Percentiles rank a stretch among this genome's conserved stretches.
These are phyloP conservation scores for Helotiales sp. DNA, from an alignment of 2,329 filamentous ascomycete species.

Conservation along the genomic window DNA sequence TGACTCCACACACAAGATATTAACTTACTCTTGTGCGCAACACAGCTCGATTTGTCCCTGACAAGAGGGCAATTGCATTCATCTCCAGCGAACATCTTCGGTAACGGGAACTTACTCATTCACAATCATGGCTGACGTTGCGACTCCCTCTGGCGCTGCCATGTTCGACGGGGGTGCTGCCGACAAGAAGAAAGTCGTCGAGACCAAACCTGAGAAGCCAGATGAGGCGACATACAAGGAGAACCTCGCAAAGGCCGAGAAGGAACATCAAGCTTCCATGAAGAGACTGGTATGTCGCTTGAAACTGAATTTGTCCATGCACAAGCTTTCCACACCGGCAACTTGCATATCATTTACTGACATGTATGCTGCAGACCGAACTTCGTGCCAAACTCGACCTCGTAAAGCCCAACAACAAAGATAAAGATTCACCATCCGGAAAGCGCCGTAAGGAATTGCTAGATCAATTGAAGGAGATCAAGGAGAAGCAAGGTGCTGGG, in stretches of 20 bases:
- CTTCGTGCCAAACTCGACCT: slow-evolving; percentile 87
- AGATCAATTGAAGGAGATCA: slow-evolving; percentile 78
- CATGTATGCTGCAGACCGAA: slow-evolving; percentile 62
- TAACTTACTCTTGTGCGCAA: slow-evolving; percentile 22
- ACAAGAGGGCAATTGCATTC: background rate
- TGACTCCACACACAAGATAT: slow-evolving; percentile 22
- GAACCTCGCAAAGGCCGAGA: slow-evolving; percentile 77
- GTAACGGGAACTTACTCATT: no score
- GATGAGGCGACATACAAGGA: slow-evolving; percentile 84
- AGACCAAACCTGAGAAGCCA: slow-evolving; percentile 75
- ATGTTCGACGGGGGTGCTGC: slow-evolving; percentile 38
- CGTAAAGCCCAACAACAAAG: slow-evolving; percentile 56
- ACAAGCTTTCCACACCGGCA: slow-evolving; percentile 4
- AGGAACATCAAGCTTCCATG: slow-evolving; percentile 78
- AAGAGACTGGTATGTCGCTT: slow-evolving; percentile 59
- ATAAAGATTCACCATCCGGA: slow-evolving; percentile 76
- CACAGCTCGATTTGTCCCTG: background rate
- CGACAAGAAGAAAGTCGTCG: slow-evolving; percentile 37
- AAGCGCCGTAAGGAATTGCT: slow-evolving; percentile 87
- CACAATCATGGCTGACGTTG: slow-evolving; percentile 48
- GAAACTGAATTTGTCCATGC: background rate
- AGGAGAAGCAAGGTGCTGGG: slow-evolving; percentile 81
- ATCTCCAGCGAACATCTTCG: background rate
- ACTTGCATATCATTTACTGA: slow-evolving; percentile 20
- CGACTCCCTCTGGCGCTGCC: slow-evolving; percentile 44